A percentile compares a stretch with the other conserved stretches of the same genome.
Evolutionary conservation across 2,329 filamentous ascomycete species (phyloP).

Genomic region (Phyllachora maydis): DNA sequence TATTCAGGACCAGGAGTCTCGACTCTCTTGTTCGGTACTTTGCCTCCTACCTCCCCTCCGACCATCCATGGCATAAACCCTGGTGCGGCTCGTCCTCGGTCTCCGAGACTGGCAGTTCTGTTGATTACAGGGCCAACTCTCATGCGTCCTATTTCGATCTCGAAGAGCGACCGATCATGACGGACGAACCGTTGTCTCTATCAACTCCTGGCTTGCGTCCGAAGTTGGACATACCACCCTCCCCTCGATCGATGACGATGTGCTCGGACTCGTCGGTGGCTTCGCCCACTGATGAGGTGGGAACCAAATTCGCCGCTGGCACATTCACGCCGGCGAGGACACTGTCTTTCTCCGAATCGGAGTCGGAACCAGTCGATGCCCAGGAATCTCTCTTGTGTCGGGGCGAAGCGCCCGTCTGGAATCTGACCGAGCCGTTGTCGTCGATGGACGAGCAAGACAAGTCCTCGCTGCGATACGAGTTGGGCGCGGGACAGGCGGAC

Average conservation of each 20-base stretch:
- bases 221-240: slow-evolving; percentile 16
- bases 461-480: slow-evolving; percentile 21
- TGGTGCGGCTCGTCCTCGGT: slow-evolving; percentile 11
- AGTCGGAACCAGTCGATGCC: slow-evolving; percentile 17
- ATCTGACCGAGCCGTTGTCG: no score
- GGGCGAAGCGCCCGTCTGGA: no score
- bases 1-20: slow-evolving; percentile 35
- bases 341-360: slow-evolving; percentile 29
- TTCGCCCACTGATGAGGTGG: slow-evolving; percentile 14
- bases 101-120: slow-evolving; percentile 15
- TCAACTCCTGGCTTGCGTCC: slow-evolving; percentile 7
- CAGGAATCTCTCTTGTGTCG: no score
- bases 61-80: slow-evolving; percentile 20
- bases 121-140: slow-evolving; percentile 12
- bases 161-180: slow-evolving; percentile 17
- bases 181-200: slow-evolving; percentile 21
- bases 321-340: slow-evolving; percentile 21
- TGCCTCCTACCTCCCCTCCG: slow-evolving; percentile 32
- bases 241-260: slow-evolving; percentile 28
- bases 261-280: slow-evolving; percentile 20
- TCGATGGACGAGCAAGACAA: slow-evolving; percentile 1
- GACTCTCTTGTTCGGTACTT: slow-evolving; percentile 40
- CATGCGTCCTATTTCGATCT: slow-evolving; percentile 24
- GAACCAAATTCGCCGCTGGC: slow-evolving; percentile 12
- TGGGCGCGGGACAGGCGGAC: slow-evolving; percentile 20